Conservation (phyloP, 352 stramenopile genomes). For the Globisporangium solare region DNA sequence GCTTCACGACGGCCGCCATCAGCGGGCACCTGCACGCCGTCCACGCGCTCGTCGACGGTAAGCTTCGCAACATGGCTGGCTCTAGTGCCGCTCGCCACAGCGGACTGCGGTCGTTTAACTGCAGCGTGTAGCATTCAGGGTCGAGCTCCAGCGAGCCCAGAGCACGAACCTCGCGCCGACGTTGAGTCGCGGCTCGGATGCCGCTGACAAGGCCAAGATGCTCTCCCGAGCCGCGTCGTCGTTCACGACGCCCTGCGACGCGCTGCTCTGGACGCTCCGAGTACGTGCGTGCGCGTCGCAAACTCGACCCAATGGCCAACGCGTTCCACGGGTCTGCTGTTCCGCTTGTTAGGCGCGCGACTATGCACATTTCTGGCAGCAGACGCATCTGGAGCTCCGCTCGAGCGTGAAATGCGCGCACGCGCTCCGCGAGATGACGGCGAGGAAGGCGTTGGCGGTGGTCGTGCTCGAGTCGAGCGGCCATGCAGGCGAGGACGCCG, state of each 20-base stretch:
- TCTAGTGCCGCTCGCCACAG: too few relatives aligned
- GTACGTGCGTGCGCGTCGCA: not conserved
- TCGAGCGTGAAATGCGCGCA: slow-evolving; percentile 25
- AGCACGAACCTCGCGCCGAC: not conserved
- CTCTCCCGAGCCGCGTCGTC: slow-evolving; percentile 9
- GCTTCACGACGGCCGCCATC: slow-evolving; percentile 51
- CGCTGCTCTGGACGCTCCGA: slow-evolving; percentile 14
- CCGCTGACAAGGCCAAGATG: slow-evolving; percentile 13
- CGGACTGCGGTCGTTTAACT: not conserved
- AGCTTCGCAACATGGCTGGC: too few relatives aligned
- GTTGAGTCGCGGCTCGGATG: not conserved
- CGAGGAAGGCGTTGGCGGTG: slow-evolving; percentile 14
- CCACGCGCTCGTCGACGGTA: slow-evolving; percentile 42
- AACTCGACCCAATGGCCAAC: too few relatives aligned
- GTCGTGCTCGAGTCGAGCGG: slow-evolving; percentile 17
- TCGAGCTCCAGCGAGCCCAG: slow-evolving; percentile 5
- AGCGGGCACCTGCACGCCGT: slow-evolving; percentile 54
- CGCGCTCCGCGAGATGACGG: slow-evolving; percentile 30
- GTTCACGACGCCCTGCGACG: slow-evolving; percentile 5
- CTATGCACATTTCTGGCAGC: slow-evolving; percentile 38
- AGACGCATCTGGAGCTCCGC: slow-evolving; percentile 24
- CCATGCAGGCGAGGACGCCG: slow-evolving; percentile 3
- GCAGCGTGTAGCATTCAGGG: slow-evolving; percentile 6
- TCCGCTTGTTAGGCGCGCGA: slow-evolving; percentile 25
- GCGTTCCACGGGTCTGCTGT: too few relatives aligned